Evolutionary conservation across 257 asterid species (phyloP), one percentile per base, ranked within the genome.

Genomic region (Avicennia marina): DNA sequence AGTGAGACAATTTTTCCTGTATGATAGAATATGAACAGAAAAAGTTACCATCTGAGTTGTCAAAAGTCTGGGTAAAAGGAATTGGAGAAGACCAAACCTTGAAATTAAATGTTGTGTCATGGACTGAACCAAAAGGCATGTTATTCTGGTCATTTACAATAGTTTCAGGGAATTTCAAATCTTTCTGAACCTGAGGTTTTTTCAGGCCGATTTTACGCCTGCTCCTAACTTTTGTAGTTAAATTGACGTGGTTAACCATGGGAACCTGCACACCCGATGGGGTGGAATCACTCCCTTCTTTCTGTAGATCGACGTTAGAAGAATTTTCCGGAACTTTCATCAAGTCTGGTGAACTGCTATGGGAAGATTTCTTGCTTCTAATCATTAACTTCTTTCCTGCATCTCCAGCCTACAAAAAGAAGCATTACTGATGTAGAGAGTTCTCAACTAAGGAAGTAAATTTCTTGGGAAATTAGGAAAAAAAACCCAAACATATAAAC

Each of bases 251-350:
- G 68, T 71, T 73, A 53, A 38, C 73, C 6, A 24, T 75, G 56
- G 84, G 78, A 47, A 73, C 73, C 66, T 90, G 86, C 31, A 62
- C 55, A 40, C 80, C 70, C 57, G 90, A 84, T 60, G 78, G 98
- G 55, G 85, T 86, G 26, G 96, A 79, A 70, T 88, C 96, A 66
- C 90, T 87, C 70, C 90, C 86, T 65, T 91, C 96, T 62, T 75
- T 85, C 55, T 72, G 77, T 46, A 71, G 75, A 70, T 85, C 95
- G 59, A 75, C 77, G 68, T 78, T 69, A 12, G 82, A 75, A 47
- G 86, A 75, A 77, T 71, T 78, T 57, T 81, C 95, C 16, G 78
- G 75, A 47, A 57, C 72, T 68, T 76, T 84, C 40, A 59, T 41
- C 65, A 73, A 45, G 49, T 82, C 79, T 11, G 82, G 89, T 7